Evolutionary conservation across 495 filamentous ascomycete species (phyloP).

Genomic region (Penicillium bovifimosum): DNA sequence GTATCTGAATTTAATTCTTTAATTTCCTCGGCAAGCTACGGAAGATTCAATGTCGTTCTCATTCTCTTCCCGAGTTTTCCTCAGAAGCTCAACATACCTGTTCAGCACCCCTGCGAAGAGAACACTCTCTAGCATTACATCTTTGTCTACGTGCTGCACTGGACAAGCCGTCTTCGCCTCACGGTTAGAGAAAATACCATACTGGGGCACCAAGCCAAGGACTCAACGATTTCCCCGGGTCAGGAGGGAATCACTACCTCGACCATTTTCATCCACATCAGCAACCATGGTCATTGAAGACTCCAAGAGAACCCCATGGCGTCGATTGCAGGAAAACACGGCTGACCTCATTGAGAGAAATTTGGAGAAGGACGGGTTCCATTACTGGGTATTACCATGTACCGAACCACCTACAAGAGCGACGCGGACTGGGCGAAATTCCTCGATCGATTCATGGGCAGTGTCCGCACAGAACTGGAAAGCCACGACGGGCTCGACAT

Average conservation of each 20-base stretch:
- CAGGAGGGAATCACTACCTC: slow-evolving; percentile 2
- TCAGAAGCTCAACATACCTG: slow-evolving; percentile 3
- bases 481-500: slow-evolving; percentile 4
- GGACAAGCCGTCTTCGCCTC: not conserved
- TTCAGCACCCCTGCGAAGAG: not conserved
- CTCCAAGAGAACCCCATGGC: slow-evolving; percentile 9
- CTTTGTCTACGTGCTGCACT: not conserved
- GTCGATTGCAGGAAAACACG: not conserved
- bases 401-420: slow-evolving; percentile 10
- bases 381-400: slow-evolving; percentile 6
- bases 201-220: not conserved
- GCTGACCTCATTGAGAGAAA: slow-evolving; percentile 7
- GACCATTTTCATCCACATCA: slow-evolving; percentile 10
- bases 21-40: slow-evolving; percentile 4
- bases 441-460: not conserved
- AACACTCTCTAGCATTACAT: not conserved
- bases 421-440: slow-evolving; percentile 7
- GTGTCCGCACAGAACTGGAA: not conserved
- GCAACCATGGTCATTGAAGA: slow-evolving; percentile 9
- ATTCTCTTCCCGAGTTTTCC: slow-evolving; percentile 2
- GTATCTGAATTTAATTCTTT: slow-evolving; percentile 2
- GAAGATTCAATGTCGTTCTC: slow-evolving; percentile 2
- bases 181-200: not conserved
- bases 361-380: slow-evolving; percentile 1
- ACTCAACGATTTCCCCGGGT: slow-evolving; percentile 8